phyloP scores from a whole-genome alignment of 148 eudicot genomes.

The Chenopodium suecicum region DNA sequence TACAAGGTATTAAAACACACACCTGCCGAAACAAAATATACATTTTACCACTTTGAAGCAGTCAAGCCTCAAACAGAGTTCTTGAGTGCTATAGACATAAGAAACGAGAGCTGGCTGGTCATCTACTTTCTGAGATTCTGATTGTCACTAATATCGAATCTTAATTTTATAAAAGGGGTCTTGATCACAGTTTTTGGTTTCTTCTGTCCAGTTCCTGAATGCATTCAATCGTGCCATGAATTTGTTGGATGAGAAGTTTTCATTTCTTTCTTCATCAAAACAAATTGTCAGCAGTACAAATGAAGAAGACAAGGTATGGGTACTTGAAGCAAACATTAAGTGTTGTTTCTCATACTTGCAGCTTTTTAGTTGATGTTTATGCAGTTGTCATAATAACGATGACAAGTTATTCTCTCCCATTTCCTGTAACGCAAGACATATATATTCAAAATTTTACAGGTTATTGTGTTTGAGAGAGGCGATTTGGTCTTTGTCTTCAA shows the following conservation, averaged over 20 bases:
- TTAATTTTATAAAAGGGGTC: neutral
- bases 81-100: neutral
- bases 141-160: neutral
- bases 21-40: neutral
- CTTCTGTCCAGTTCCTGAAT: constrained; percentile 63
- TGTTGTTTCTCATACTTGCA: neutral
- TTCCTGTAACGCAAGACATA: neutral
- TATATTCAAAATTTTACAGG: constrained; percentile 43
- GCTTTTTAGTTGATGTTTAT: neutral
- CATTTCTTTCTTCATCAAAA: constrained; percentile 69
- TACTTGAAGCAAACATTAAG: neutral
- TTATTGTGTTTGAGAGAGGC: constrained; percentile 93
- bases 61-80: neutral
- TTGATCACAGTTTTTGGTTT: neutral
- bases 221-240: constrained; percentile 92
- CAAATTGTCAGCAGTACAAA: constrained; percentile 82
- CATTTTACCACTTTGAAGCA: neutral
- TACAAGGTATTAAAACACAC: constrained; percentile 58
- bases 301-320: constrained; percentile 79
- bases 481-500: constrained; percentile 94
- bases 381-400: neutral
- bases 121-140: neutral
- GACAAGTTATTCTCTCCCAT: neutral
- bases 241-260: constrained; percentile 74
- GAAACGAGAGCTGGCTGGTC: neutral